These are phyloP conservation scores for Monosporozyma unispora DNA, from an alignment of 805 yeast genomes.

Conservation along the genomic window DNA sequence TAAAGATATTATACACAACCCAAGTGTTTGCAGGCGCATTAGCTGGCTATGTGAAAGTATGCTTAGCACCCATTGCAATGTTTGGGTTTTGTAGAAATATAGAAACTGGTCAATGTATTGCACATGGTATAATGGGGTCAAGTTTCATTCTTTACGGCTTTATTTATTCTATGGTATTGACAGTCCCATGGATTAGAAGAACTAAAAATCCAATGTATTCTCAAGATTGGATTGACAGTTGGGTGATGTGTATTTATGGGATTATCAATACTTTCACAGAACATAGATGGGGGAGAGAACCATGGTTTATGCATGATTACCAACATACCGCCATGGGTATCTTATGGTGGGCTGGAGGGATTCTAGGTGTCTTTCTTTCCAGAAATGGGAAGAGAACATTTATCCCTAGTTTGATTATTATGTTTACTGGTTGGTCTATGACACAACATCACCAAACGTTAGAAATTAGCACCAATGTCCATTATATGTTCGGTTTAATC, in stretches of 20 bases:
- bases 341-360: constrained; percentile 92
- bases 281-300: constrained; percentile 86
- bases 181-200: constrained; percentile 65
- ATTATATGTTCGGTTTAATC: constrained; percentile 74
- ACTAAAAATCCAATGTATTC: constrained; percentile 36
- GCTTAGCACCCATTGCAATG: constrained; percentile 74
- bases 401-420: constrained; percentile 71
- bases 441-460: constrained; percentile 75
- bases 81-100: constrained; percentile 79
- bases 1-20: constrained; percentile 34
- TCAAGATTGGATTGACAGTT: constrained; percentile 80
- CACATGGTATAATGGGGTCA: constrained; percentile 95
- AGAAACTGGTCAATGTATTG: constrained; percentile 91
- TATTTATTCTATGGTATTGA: constrained; percentile 53
- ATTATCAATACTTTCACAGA: constrained; percentile 91
- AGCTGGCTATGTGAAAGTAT: constrained; percentile 70
- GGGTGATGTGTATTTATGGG: constrained; percentile 82
- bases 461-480: constrained; percentile 75
- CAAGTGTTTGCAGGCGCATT: constrained; percentile 40
- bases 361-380: constrained; percentile 71
- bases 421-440: constrained; percentile 94
- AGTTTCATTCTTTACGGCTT: constrained; percentile 78
- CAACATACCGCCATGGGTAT: constrained; percentile 97
- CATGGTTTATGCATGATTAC: constrained; percentile 87
- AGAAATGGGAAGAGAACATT: constrained; percentile 60